These are phyloP conservation scores for Fusarium decemcellulare DNA, from an alignment of 2,329 filamentous ascomycete genomes.

Conservation along the genomic window DNA sequence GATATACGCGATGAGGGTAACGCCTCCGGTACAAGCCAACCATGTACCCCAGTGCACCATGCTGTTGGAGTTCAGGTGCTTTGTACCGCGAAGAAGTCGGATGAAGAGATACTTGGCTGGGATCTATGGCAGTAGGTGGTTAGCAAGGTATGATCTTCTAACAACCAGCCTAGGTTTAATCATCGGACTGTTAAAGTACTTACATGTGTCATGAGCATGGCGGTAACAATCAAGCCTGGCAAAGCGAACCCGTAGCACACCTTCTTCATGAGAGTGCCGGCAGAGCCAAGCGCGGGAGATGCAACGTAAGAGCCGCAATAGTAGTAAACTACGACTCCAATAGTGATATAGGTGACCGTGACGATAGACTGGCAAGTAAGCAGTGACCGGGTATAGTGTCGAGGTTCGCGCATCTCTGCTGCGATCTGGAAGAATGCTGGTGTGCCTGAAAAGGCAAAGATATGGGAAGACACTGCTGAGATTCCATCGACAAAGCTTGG, in stretches of 20 bases:
- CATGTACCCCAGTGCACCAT: slow-evolving; percentile 45
- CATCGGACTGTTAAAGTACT: slow-evolving; percentile 4
- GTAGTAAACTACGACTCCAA: slow-evolving; percentile 58
- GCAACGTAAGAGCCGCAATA: slow-evolving; percentile 61
- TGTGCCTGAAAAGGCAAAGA: slow-evolving; percentile 55
- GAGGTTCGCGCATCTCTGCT: slow-evolving; percentile 51
- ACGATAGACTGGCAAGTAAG: slow-evolving; percentile 44
- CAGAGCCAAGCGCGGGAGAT: slow-evolving; percentile 61
- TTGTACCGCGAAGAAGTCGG: slow-evolving; percentile 42
- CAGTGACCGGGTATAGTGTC: slow-evolving; percentile 43
- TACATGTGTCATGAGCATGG: slow-evolving; percentile 44
- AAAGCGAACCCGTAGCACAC: slow-evolving; percentile 57
- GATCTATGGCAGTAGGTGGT: slow-evolving; percentile 14
- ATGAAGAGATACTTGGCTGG: slow-evolving; percentile 46
- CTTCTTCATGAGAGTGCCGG: slow-evolving; percentile 57
- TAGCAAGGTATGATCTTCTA: not conserved
- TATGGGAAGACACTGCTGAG: slow-evolving; percentile 46
- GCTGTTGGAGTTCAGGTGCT: slow-evolving; percentile 43
- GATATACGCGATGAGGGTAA: slow-evolving; percentile 10
- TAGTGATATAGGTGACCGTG: slow-evolving; percentile 48
- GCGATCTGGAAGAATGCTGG: slow-evolving; percentile 51
- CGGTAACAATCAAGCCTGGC: slow-evolving; percentile 45
- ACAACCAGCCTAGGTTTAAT: too few relatives aligned
- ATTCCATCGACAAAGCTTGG: slow-evolving; percentile 49
- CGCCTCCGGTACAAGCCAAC: slow-evolving; percentile 20